These are phyloP conservation scores for Sphagnum tenellum DNA, from an alignment of 225 moss, liverwort and hornwort genomes.

Conservation along the genomic window DNA sequence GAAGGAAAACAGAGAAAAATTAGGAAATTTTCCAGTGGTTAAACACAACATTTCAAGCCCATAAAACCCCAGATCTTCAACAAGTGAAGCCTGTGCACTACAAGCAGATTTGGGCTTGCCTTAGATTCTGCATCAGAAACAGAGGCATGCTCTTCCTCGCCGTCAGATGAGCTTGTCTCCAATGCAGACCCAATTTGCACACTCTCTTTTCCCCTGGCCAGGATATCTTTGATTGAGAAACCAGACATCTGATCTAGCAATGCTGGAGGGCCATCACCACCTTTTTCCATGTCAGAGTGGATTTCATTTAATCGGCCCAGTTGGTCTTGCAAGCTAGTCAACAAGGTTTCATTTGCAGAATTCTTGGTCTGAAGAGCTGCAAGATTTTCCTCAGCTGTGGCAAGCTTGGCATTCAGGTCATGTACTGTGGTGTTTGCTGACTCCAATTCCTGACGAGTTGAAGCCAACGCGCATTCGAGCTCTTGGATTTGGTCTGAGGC, in stretches of 20 bases:
- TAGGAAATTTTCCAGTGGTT: neutral
- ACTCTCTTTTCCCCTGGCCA: neutral
- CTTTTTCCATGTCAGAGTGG: conserved; percentile 4
- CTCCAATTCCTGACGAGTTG: conserved; percentile 45
- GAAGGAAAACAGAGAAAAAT: neutral
- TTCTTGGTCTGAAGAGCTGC: conserved; percentile 34
- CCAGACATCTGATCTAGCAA: neutral
- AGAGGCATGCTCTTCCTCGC: neutral
- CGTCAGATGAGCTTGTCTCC: neutral
- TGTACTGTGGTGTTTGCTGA: conserved; percentile 40
- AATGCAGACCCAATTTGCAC: conserved; percentile 5
- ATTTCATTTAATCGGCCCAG: conserved; percentile 24
- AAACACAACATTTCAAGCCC: neutral
- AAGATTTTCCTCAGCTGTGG: conserved; percentile 37
- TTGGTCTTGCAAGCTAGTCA: conserved; percentile 39
- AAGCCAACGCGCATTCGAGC: conserved; percentile 35
- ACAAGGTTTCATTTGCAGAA: conserved; percentile 43
- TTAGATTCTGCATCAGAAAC: conserved; percentile 2
- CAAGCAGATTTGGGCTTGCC: neutral
- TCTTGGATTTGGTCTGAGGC: conserved; percentile 16
- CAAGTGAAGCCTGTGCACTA: no score
- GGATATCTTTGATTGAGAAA: neutral
- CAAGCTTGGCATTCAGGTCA: conserved; percentile 52
- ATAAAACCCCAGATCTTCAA: neutral
- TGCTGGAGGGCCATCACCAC: conserved; percentile 7